Evolutionary conservation across 2,329 filamentous ascomycete species (phyloP), one percentile per base, ranked within the genome.

Genomic region (Thermochaetoides dissita): DNA sequence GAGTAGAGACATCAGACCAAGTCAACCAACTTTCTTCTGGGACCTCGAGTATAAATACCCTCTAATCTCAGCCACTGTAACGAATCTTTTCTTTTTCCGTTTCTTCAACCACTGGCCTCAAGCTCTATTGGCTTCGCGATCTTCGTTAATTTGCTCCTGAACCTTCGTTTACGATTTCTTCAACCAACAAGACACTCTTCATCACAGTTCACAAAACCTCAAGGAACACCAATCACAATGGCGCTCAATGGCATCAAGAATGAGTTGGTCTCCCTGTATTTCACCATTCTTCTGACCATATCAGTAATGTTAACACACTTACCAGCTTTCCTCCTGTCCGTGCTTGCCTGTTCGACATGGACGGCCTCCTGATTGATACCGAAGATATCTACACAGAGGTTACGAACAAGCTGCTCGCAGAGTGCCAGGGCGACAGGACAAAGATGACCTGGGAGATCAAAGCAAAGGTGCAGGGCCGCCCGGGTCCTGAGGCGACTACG

Each of bases 301-400:
- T 30, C 28, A 4, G 35, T n/a, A 6, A 10, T 6, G 6, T n/a
- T 46, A 35, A 49, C 30, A 30, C n/a, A 9, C 24, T 8, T 2
- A 6, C 30, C 55, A 85, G 81, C 58, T 79, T 87, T 61, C 82
- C 84, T 12, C 78, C 81, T 37, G 72, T 96, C 45, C 76, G 87
- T 53, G 91, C 89, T 52, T 95, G 88, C 63, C 79, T 98, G 50
- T 96, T 98, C 61, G 91, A 98, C 68, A 95, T 96, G 88, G 91
- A 98, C 63, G 91, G 91, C 46, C 80, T 98, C 32, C 76, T 98
- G 12, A 83, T 98, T 58, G 80, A 96, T 63, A 87, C 84, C 31
- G 91, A 96, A 67, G 91, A 96, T 55, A 62, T 78, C 43, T 96
- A 96, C 68, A 91, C 86, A 0, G 59, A 74, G 28, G 82, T 84